These are phyloP conservation scores for Syzygium oleosum DNA, from an alignment of 345 rosid species.

Conservation along the genomic window DNA sequence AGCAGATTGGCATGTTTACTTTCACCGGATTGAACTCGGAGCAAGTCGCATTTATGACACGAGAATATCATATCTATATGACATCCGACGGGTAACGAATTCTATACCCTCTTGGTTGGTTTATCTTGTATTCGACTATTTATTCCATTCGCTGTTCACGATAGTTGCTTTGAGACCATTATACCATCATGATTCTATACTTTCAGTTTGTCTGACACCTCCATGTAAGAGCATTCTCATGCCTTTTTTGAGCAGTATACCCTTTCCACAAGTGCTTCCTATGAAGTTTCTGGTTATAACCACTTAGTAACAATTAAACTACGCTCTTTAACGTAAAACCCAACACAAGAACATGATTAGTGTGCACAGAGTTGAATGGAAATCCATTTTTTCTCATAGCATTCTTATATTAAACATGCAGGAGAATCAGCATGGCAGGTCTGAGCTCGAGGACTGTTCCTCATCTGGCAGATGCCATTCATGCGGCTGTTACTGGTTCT, in stretches of 20 bases:
- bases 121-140: not conserved
- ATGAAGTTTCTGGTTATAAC: not conserved
- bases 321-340: not conserved
- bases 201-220: not conserved
- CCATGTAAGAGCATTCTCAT: not conserved
- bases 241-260: not conserved
- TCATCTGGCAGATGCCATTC: conserved; percentile 29
- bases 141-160: not conserved
- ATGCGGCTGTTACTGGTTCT: conserved; percentile 17
- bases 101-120: not conserved
- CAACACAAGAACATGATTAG: not conserved
- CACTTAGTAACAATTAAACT: not conserved
- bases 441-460: conserved; percentile 25
- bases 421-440: conserved; percentile 42
- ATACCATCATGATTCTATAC: not conserved
- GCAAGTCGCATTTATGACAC: conserved; percentile 16
- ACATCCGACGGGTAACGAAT: conserved; percentile 13
- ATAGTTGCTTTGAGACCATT: not conserved
- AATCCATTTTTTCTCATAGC: not conserved
- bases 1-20: conserved; percentile 22
- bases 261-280: not conserved
- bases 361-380: not conserved
- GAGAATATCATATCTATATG: conserved; percentile 15
- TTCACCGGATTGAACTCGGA: conserved; percentile 17
- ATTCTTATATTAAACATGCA: not conserved